Evolutionary conservation across 345 rosid species (phyloP), one percentile per base, ranked within the genome.

Genomic region (Cardiospermum halicacabum): DNA sequence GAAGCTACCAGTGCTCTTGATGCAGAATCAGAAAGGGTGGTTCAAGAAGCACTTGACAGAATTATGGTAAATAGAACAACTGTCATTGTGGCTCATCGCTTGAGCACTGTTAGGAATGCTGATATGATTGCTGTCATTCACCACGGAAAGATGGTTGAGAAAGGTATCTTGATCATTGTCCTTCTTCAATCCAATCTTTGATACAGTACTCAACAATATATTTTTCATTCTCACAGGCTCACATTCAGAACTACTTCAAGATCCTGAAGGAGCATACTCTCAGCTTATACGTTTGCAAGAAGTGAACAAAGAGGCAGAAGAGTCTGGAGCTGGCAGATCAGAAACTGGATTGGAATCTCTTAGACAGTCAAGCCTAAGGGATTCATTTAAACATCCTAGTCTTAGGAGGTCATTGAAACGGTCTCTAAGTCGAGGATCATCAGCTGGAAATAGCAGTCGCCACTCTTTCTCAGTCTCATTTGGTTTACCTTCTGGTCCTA

Each of bases 1-100:
- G 98, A 92, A 73, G 98, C 96, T 12, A 92, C 98, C 2, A 92
- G 95, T 60, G 96, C 98, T 0, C 88, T 92, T 1, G 96, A 92
- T 62, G 88, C 95, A 5, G 96, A 92, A 74, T 89, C 95, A 0
- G 96, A 89, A 68, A 87, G 85, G 69, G 66, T 78, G n/a, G 96
- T 92, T 30, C 92, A 89, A 73, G 95, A 89, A 70, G 92, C 98
- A 50, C 61, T 92, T 49, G 95, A 89, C 47, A 77, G 86, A 80
- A 83, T 89, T 9, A 89, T 89, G 96, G 83, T 82, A 28, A 82
- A 79, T 37, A 69, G 92, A 53, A 92, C 95, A 8, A 92, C 95
- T 24, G 82, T 87, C 34, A 74, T 92, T 15, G 95, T 89, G 22
- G 98, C 98, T 0, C 98, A 92, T 73, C 83, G 96, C 50, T 69